Conservation (phyloP, 176 grass and related monocot species). For the Lolium multiflorum region DNA sequence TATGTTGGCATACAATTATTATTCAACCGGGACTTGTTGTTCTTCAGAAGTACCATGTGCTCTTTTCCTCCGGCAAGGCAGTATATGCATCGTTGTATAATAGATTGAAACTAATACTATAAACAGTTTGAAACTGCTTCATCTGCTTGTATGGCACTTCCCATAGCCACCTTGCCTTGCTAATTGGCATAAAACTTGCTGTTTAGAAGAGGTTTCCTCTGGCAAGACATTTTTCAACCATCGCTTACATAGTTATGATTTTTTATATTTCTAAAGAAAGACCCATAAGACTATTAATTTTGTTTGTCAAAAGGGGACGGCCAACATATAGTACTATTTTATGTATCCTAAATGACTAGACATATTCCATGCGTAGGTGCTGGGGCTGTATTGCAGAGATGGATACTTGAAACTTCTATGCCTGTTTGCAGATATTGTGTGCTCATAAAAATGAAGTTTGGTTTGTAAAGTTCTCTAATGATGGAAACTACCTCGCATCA, state of each 20-base stretch:
- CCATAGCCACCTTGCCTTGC: not conserved
- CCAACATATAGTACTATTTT: conserved; percentile 35
- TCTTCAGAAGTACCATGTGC: not conserved
- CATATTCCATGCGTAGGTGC: conserved; percentile 41
- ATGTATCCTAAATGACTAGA: conserved; percentile 24
- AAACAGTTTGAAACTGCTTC: conserved; percentile 1
- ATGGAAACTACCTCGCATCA: conserved; percentile 87
- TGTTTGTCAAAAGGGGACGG: conserved; percentile 5
- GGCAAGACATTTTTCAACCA: conserved; percentile 6
- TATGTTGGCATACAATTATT: conserved; percentile 21
- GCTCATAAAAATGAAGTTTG: conserved; percentile 97
- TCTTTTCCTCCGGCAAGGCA: not conserved
- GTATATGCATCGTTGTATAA: conserved; percentile 24
- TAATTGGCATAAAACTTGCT: conserved; percentile 31
- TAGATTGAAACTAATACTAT: not conserved
- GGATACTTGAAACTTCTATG: conserved; percentile 52
- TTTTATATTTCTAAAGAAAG: conserved; percentile 35
- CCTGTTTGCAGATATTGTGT: conserved; percentile 85
- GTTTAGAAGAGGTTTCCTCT: not conserved
- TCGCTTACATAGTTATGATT: conserved; percentile 8
- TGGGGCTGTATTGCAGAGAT: conserved; percentile 36
- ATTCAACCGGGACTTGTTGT: conserved; percentile 21
- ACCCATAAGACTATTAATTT: not conserved
- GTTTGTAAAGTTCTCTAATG: conserved; percentile 98
- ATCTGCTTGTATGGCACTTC: not conserved